Conservation (phyloP, 768 basidiomycete genomes). For the Agrocybe praecox region DNA sequence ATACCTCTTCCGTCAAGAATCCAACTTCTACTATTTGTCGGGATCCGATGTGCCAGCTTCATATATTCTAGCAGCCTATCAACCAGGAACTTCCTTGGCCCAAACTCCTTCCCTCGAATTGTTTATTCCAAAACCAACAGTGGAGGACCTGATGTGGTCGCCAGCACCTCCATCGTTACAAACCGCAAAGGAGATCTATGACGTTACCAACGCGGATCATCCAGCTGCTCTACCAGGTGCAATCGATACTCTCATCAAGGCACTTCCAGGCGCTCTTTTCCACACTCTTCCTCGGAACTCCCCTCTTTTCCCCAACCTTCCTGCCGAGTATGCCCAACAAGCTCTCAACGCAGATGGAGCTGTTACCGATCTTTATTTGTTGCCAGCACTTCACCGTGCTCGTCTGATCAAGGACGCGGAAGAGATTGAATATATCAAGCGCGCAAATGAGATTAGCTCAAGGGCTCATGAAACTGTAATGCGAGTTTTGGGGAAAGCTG, state of each 20-base stretch:
- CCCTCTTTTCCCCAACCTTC: slow-evolving; percentile 53
- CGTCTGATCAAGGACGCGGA: slow-evolving; percentile 74
- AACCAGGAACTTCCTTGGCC: slow-evolving; percentile 48
- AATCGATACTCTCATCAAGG: slow-evolving; percentile 48
- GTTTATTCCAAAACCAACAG: slow-evolving; percentile 77
- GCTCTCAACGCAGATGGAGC: slow-evolving; percentile 35
- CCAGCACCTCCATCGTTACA: slow-evolving; percentile 73
- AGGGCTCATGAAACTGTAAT: slow-evolving; percentile 91
- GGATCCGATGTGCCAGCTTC: slow-evolving; percentile 79
- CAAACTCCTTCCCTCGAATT: slow-evolving; percentile 53
- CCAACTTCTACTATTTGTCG: slow-evolving; percentile 88
- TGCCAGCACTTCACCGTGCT: slow-evolving; percentile 78
- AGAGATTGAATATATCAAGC: slow-evolving; percentile 76
- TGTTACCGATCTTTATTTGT: slow-evolving; percentile 64
- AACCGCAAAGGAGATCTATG: slow-evolving; percentile 51
- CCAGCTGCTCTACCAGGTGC: slow-evolving; percentile 44
- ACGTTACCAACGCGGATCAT: slow-evolving; percentile 63
- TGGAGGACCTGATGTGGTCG: slow-evolving; percentile 86
- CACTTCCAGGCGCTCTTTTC: slow-evolving; percentile 56
- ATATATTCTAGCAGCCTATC: slow-evolving; percentile 62
- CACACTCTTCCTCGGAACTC: slow-evolving; percentile 64
- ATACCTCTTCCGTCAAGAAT: slow-evolving; percentile 67
- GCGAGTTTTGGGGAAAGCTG: slow-evolving; percentile 82
- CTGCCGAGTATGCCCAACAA: slow-evolving; percentile 41
- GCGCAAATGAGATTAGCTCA: slow-evolving; percentile 86